phyloP scores from a whole-genome alignment of 805 yeast species.

The Metschnikowia colocasiae region DNA sequence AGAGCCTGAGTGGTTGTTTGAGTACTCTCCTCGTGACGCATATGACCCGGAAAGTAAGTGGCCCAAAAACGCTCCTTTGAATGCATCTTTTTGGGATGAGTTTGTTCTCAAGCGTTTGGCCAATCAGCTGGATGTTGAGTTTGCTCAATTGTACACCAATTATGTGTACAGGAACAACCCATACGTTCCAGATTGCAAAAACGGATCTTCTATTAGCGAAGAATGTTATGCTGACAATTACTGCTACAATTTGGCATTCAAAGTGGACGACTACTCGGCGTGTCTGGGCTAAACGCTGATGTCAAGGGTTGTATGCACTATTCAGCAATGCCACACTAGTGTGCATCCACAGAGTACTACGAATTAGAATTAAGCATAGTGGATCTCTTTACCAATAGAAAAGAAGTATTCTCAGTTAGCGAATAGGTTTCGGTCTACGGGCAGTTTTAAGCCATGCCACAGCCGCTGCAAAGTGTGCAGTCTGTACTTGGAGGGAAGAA shows the following conservation, averaged over 20 bases:
- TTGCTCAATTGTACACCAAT: constrained; percentile 49
- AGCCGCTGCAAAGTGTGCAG: not conserved
- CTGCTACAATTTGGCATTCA: constrained; percentile 17
- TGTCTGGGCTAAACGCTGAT: constrained; percentile 7
- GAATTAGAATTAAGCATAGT: not conserved
- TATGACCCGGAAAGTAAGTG: constrained; percentile 50
- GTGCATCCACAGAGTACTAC: not conserved
- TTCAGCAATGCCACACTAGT: not conserved
- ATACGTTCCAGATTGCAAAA: constrained; percentile 37
- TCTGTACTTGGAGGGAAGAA: not conserved
- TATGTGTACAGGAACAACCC: constrained; percentile 55
- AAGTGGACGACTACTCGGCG: constrained; percentile 14
- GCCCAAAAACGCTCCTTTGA: constrained; percentile 59
- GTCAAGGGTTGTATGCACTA: too few species aligned
- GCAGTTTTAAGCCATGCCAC: not conserved
- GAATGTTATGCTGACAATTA: constrained; percentile 16
- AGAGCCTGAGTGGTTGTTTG: constrained; percentile 61
- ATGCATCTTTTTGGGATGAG: constrained; percentile 65
- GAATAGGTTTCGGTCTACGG: not conserved
- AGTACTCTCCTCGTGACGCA: constrained; percentile 60
- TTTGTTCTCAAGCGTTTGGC: constrained; percentile 46
- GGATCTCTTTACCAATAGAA: not conserved
- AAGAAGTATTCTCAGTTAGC: too few species aligned
- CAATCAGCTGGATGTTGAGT: constrained; percentile 31
- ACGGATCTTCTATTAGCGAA: constrained; percentile 10